These are phyloP conservation scores for Euphorbia lathyris DNA, from an alignment of 345 rosid species.

Conservation along the genomic window DNA sequence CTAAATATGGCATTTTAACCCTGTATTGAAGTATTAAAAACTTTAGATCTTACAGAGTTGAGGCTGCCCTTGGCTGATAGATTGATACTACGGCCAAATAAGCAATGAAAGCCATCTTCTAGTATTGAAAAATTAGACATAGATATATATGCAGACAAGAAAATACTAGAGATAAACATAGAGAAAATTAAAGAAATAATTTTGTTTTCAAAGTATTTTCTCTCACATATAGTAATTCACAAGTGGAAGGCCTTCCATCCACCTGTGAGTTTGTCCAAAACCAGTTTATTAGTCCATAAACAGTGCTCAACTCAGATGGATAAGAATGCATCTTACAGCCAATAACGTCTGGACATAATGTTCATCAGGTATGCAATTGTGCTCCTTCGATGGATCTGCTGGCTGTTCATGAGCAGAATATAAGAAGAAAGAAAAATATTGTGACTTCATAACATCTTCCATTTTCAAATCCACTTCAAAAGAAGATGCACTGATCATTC, in stretches of 20 bases:
- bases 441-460: background rate
- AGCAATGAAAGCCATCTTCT: background rate
- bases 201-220: background rate
- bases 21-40: background rate
- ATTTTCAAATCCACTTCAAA: constrained; percentile 1
- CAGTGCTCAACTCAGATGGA: background rate
- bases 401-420: constrained; percentile 53
- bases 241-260: background rate
- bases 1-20: background rate
- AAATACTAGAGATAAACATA: background rate
- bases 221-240: no score
- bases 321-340: constrained; percentile 55
- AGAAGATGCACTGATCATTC: background rate
- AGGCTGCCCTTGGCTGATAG: background rate
- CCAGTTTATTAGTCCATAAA: background rate
- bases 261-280: background rate
- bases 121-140: background rate
- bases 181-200: background rate
- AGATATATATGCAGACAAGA: background rate
- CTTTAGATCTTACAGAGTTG: background rate
- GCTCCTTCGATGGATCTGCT: constrained; percentile 72
- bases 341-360: constrained; percentile 91
- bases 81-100: constrained; percentile 4
- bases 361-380: constrained; percentile 96
- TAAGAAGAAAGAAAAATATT: background rate